Base-by-base conservation (phyloP, 169 alveolate species). In the Plasmodium falciparum region DNA sequence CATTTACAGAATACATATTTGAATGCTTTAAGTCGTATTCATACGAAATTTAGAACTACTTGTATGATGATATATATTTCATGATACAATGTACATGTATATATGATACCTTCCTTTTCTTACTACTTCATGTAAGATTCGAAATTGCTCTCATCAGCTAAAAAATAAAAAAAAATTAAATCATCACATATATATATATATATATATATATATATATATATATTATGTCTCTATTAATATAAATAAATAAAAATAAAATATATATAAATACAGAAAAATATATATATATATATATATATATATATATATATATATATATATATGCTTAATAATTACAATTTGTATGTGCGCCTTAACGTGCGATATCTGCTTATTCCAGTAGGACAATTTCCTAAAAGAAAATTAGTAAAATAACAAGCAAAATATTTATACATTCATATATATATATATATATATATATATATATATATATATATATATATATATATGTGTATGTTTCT, bases 61-160 rank as follows among this genome's bases (percentile, higher is more conserved):
- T 33, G 8, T 33, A 33, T 33, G 9, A 33, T 33, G 9, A 33
- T 33, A 33, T 33, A 33, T 33, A 33, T 33, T 5, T 33, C 2
- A 33, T 6, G 45, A 33, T 33, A 33, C 45, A 33, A 33, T 33
- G 8, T 33, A 33, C 45, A 33, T 6, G 9, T 33, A 15, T 0
- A 61, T 20, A 24, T 6, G 24, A 17, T 43, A 65, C 74, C n/a
- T 67, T 62, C 24, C 47, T 45, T 33, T 8, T 33, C 20, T 5
- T 22, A 43, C 50, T 39, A 66, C 7, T 13, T 83, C 56, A 71
- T 7, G 91, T 26, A 54, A 83, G 71, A 70, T 59, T 83, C 59
- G 91, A 83, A 58, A 83, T 50, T 39, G 91, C 91, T 71, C 85
- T 67, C 91, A 83, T 83, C 52, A 83, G 63, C 91, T 83, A 73